Evolutionary conservation across 768 basidiomycete species (phyloP), one percentile per base, ranked within the genome.

Genomic region (Calocera viscosa): DNA sequence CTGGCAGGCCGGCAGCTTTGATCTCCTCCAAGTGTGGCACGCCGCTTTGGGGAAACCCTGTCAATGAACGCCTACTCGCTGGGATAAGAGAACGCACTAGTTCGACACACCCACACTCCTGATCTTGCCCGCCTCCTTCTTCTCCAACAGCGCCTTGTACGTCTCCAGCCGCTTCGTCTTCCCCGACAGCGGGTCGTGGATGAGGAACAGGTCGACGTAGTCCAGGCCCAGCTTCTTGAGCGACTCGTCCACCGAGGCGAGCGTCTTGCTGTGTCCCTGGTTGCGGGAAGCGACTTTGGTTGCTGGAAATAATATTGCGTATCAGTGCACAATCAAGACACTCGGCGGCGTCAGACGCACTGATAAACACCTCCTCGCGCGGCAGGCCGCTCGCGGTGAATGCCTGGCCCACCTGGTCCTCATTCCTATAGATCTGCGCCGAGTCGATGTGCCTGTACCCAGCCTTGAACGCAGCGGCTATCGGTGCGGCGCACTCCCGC

Each of bases 381-480:
- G 77, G 70, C 11, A 90, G 66, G 1, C 81, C 83, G 63, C 82
- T 84, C 65, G 84, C 66, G 24, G 67, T 65, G 7, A 74, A 39
- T 41, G 70, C 73, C 49, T 70, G 39, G 5, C 73, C 73, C 19
- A 73, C 73, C 53, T 69, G 65, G 16, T 47, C 65, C 66, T 74
- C 73, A 53, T 84, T 67, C 67, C 76, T 77, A 73, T 90, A 91
- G 38, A 79, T 77, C 69, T 86, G 86, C 0, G 90, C 90, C 0
- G 86, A 82, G 74, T 91, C 90, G 47, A 90, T 77, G 67, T 89
- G 90, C 66, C 89, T 78, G 73, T 89, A 90, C n/a, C 89, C 89
- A 24, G 78, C 81, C 68, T 79, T 78, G 71, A 90, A 76, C 1
- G 89, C 88, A 64, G 84, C 83, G 12, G 85, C 70, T 43, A 84